These are phyloP conservation scores for Coelastrella sp. DNA, from an alignment of 139 green algal genomes.

Conservation along the genomic window DNA sequence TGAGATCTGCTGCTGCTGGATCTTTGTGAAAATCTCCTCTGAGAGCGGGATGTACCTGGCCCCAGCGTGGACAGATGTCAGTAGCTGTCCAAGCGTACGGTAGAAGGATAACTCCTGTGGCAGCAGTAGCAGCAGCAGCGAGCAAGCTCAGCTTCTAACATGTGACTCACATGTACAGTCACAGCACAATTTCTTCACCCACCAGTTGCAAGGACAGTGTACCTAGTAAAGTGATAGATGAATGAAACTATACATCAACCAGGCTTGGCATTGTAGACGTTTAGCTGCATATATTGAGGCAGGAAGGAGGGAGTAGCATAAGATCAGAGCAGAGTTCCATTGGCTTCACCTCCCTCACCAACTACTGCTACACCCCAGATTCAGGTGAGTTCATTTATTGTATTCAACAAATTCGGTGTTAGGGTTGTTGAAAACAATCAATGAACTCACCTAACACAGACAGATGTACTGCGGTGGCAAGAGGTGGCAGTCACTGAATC, in stretches of 20 bases:
- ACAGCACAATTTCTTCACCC: neutral
- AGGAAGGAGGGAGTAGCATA: no score
- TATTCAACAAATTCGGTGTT: no score
- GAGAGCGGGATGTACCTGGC: constrained; percentile 10
- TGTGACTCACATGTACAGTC: neutral
- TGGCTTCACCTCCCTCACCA: no score
- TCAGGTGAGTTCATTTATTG: no score
- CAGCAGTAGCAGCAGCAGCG: neutral
- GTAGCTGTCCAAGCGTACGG: constrained; percentile 31
- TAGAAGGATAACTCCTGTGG: constrained; percentile 43
- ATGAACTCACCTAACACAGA: no score
- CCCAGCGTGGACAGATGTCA: neutral
- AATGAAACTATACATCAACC: no score
- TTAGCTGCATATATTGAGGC: no score
- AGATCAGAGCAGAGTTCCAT: no score
- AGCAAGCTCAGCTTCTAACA: neutral
- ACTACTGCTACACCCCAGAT: no score
- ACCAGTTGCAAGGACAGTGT: neutral
- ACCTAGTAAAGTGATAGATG: no score
- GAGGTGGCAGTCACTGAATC: neutral
- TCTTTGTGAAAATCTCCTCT: neutral
- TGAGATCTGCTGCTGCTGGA: neutral
- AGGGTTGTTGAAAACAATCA: no score
- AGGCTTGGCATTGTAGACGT: no score
- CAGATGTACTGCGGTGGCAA: neutral